Percentiles rank a stretch among this genome's conserved stretches.
These are phyloP conservation scores for Vaccinium darrowii DNA, from an alignment of 148 eudicot species.

Conservation along the genomic window DNA sequence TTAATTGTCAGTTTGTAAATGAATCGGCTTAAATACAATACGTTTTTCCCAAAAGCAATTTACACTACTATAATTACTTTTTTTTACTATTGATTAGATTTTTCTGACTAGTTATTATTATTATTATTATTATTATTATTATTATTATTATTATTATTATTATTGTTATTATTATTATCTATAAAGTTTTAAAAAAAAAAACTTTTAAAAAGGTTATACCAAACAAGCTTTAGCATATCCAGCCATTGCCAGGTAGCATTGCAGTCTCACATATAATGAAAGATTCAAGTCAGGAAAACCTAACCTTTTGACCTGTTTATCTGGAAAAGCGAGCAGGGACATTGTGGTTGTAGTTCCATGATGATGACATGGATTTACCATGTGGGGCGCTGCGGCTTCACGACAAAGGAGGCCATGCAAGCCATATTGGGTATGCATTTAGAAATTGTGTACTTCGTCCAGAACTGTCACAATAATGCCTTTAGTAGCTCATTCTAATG, in stretches of 20 bases:
- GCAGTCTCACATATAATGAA: not conserved
- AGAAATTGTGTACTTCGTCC: not conserved
- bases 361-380: conserved; percentile 89
- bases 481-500: not conserved
- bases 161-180: not conserved
- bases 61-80: too few relatives aligned
- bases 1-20: not conserved
- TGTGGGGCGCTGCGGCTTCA: conserved; percentile 88
- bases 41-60: too few relatives aligned
- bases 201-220: not conserved
- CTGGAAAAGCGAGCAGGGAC: too few relatives aligned
- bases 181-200: not conserved
- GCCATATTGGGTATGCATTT: conserved; percentile 79
- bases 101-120: not conserved
- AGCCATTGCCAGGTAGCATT: not conserved
- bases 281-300: not conserved
- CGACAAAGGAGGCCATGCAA: conserved; percentile 69
- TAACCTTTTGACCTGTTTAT: too few relatives aligned
- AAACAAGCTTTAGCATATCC: not conserved
- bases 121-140: too few relatives aligned
- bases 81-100: not conserved
- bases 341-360: conserved; percentile 60
- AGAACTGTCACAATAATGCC: not conserved
- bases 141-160: too few relatives aligned
- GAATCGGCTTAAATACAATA: too few relatives aligned